These are phyloP conservation scores for Cornus florida DNA, from an alignment of 148 eudicot species.

Conservation along the genomic window DNA sequence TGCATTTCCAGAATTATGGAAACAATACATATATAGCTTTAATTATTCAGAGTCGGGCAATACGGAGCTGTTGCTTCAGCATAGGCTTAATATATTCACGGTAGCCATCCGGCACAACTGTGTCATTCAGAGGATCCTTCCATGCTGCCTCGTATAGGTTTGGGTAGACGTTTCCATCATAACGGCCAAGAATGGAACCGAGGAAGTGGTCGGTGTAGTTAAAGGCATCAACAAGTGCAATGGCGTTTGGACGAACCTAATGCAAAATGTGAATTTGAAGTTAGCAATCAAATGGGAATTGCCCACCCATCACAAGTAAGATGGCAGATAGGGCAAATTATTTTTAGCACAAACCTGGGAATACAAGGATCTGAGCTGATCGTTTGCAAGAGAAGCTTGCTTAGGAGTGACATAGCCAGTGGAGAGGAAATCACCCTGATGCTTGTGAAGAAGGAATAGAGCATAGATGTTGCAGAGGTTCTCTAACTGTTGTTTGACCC, in stretches of 20 bases:
- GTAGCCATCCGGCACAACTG: slow-evolving; percentile 80
- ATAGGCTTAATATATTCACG: slow-evolving; percentile 71
- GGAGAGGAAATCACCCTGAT: slow-evolving; percentile 87
- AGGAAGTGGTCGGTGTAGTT: slow-evolving; percentile 94
- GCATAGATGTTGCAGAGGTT: slow-evolving; percentile 75
- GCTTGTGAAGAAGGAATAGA: slow-evolving; percentile 65
- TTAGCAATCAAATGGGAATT: background rate
- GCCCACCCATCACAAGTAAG: background rate
- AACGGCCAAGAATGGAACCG: slow-evolving; percentile 83
- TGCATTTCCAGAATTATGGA: too few relatives aligned
- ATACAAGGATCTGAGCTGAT: slow-evolving; percentile 73
- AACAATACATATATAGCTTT: background rate
- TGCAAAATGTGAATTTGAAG: background rate
- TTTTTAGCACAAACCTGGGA: slow-evolving; percentile 46
- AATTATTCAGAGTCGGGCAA: slow-evolving; percentile 51
- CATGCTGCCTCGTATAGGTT: slow-evolving; percentile 89
- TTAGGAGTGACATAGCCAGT: slow-evolving; percentile 77
- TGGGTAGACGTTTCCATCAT: slow-evolving; percentile 91
- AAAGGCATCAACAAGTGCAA: slow-evolving; percentile 91
- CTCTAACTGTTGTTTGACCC: slow-evolving; percentile 75
- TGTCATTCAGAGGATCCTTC: slow-evolving; percentile 85
- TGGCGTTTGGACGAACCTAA: slow-evolving; percentile 91
- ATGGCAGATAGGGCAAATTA: background rate
- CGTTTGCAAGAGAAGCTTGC: slow-evolving; percentile 86
- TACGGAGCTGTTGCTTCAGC: slow-evolving; percentile 67